phyloP scores from a whole-genome alignment of 208 protist genomes.

The Angomonas ambiguus region DNA sequence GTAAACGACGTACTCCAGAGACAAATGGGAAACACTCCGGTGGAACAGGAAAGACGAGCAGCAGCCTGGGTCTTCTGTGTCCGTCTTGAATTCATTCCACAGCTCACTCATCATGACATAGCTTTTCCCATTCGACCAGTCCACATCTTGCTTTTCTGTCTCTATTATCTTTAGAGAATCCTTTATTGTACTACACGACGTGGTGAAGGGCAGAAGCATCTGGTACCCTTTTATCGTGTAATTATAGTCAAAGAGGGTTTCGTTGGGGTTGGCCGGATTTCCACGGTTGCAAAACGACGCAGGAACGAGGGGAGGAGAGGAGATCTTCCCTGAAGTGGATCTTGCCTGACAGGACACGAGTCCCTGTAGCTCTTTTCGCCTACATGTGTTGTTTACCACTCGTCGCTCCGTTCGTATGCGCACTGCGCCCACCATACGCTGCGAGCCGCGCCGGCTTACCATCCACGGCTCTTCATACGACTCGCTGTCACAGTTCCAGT shows the following conservation, averaged over 20 bases:
- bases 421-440: slow-evolving; percentile 15
- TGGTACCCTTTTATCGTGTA: slow-evolving; percentile 20
- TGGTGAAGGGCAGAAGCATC: slow-evolving; percentile 25
- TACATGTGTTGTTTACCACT: not conserved
- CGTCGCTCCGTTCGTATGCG: slow-evolving; percentile 12
- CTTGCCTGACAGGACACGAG: not conserved
- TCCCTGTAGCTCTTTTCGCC: not conserved
- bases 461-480: slow-evolving; percentile 17
- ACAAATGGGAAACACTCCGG: slow-evolving; percentile 14
- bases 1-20: slow-evolving; percentile 23
- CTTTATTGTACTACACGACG: slow-evolving; percentile 21
- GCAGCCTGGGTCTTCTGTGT: slow-evolving; percentile 11
- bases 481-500: slow-evolving; percentile 24
- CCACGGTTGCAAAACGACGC: slow-evolving; percentile 8
- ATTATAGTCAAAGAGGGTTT: slow-evolving; percentile 18
- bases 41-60: slow-evolving; percentile 27
- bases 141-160: slow-evolving; percentile 22
- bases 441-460: slow-evolving; percentile 10
- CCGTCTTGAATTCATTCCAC: slow-evolving; percentile 26
- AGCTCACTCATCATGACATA: slow-evolving; percentile 22
- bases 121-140: slow-evolving; percentile 19
- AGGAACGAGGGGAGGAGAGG: slow-evolving; percentile 20
- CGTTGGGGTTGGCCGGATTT: not conserved
- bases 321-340: not conserved
- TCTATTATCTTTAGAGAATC: slow-evolving; percentile 17